A percentile compares a stretch with the other conserved stretches of the same genome.
Conservation (phyloP, 441 rosid genomes). For the Pelargonium citronellum region DNA sequence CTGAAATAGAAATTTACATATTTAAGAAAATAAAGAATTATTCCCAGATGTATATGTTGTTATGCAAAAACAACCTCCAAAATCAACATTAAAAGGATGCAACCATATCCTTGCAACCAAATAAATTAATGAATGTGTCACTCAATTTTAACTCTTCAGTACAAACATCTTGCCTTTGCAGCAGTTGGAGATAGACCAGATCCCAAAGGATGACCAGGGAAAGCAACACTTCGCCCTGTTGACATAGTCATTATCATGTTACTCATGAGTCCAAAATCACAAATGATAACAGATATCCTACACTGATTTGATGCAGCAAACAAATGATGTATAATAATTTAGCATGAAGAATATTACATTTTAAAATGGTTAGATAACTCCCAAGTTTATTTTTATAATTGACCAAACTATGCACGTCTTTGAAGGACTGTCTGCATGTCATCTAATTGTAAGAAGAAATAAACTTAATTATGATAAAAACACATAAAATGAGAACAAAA, state of each 20-base stretch:
- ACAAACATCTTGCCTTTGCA: conserved; percentile 73
- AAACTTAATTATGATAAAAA: no score
- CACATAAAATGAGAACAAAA: no score
- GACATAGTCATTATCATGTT: conserved; percentile 18
- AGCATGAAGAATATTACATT: background rate
- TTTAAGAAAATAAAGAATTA: conserved; percentile 15
- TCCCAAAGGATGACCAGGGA: conserved; percentile 94
- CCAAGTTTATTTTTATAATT: background rate
- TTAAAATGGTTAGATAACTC: background rate
- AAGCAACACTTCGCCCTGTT: conserved; percentile 90
- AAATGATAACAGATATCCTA: conserved; percentile 13
- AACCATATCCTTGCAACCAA: conserved; percentile 25
- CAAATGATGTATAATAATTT: background rate
- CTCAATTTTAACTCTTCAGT: conserved; percentile 35
- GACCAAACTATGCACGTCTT: background rate
- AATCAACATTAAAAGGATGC: conserved; percentile 15
- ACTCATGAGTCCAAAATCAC: conserved; percentile 13
- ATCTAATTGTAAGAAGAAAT: background rate
- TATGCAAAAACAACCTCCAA: conserved; percentile 21
- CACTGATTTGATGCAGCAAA: background rate
- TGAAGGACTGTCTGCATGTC: background rate
- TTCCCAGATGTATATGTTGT: conserved; percentile 6
- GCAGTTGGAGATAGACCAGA: conserved; percentile 79
- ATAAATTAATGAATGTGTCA: conserved; percentile 27
- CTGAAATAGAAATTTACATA: conserved; percentile 33